Evolutionary conservation across 495 filamentous ascomycete genomes (phyloP).

Genomic region (Eremomyces bilateralis): DNA sequence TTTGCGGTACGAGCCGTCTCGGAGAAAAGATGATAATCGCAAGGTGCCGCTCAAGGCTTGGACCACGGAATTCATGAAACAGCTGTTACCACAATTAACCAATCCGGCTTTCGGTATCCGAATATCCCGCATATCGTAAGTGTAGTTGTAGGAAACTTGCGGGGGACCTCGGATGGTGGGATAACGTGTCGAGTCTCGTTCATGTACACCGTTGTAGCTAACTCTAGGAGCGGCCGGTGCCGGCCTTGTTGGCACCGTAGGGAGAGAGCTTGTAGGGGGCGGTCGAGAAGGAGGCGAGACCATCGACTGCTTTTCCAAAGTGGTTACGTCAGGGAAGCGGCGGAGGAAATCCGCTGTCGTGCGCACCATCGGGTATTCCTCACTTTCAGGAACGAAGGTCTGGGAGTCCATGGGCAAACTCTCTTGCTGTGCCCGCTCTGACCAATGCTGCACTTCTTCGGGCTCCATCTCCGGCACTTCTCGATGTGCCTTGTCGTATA

Average conservation of each 20-base stretch:
- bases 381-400: too few species aligned
- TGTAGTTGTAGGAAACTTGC: slow-evolving; percentile 19
- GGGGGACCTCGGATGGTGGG: slow-evolving; percentile 23
- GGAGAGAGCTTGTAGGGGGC: slow-evolving; percentile 1
- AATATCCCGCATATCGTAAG: slow-evolving; percentile 27
- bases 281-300: slow-evolving; percentile 15
- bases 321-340: slow-evolving; percentile 54
- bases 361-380: slow-evolving; percentile 27
- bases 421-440: slow-evolving; percentile 31
- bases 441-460: slow-evolving; percentile 38
- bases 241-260: slow-evolving; percentile 27
- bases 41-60: slow-evolving; percentile 64
- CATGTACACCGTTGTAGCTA: slow-evolving; percentile 76
- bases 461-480: slow-evolving; percentile 36
- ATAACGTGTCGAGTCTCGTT: slow-evolving; percentile 32
- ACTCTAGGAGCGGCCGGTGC: slow-evolving; percentile 64
- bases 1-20: slow-evolving; percentile 26
- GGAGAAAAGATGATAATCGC: slow-evolving; percentile 46
- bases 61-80: slow-evolving; percentile 78
- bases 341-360: slow-evolving; percentile 57
- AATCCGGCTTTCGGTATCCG: slow-evolving; percentile 40
- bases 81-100: slow-evolving; percentile 57
- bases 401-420: slow-evolving; percentile 30
- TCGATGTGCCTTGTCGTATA: slow-evolving; percentile 31
- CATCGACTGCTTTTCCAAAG: slow-evolving; percentile 57